Evolutionary conservation across 2,329 filamentous ascomycete species (phyloP), one percentile per base, ranked within the genome.

Genomic region (Falciphora oryzae): DNA sequence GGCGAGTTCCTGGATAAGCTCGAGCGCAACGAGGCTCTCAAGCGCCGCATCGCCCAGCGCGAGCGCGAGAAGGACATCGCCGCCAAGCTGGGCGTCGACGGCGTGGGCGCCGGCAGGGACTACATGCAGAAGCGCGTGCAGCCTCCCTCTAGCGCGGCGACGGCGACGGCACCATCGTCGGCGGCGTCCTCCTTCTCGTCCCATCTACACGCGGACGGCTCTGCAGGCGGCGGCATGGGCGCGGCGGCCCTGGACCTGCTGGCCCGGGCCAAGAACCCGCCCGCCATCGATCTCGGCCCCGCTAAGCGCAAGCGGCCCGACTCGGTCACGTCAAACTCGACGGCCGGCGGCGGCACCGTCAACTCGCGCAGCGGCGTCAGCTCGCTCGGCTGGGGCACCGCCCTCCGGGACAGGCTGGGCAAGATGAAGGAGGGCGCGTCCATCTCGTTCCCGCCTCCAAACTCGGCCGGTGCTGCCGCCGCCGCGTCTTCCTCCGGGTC

Each of bases 31-130:
- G 90, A 93, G 67, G 83, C 85, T 25, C 76, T 91, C 68, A 88
- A 86, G 67, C 83, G 87, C 65, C 83, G 83, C 4, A 78, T 93
- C 7, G 84, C 86, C 7, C 84, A 84, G 18, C 84, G 86, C 69
- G 89, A 93, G 74, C 89, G 85, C 71, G 91, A 94, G 74, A 81
- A 86, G 27, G 88, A 91, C 29, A 83, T 95, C 61, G 89, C 88
- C 68, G 86, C 85, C 72, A 86, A 85, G 69, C 80, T 95, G 2
- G 85, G 85, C 13, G 78, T 83, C 62, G 78, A 87, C 65, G 89
- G 89, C 13, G 83, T 79, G 61, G 88, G 88, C 7, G 83, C 89
- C 0, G 90, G 90, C 2, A 84, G 81, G 60, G 89, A 92, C 66
- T 93, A 93, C 74, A 87, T 93, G 83, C 81, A 78, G 63, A 75